Percentiles rank a stretch among this genome's conserved stretches.
Conservation (phyloP, 805 yeast genomes). For the Candida yuanshanica region DNA sequence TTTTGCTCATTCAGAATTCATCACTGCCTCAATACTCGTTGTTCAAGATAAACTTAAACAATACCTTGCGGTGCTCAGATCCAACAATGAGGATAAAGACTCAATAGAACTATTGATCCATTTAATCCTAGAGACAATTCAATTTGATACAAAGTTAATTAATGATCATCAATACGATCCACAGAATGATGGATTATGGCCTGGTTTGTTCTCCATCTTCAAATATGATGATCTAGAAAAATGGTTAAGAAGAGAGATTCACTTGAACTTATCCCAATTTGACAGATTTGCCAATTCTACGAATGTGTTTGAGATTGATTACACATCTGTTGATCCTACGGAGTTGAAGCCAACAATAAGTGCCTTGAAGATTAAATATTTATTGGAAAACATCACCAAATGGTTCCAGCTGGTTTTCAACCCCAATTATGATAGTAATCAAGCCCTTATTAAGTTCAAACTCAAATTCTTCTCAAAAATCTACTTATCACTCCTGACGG, state of each 20-base stretch:
- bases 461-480: constrained; percentile 40
- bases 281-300: constrained; percentile 34
- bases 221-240: constrained; percentile 28
- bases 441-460: constrained; percentile 39
- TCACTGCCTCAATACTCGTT: constrained; percentile 34
- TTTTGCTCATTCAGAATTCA: constrained; percentile 34
- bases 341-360: constrained; percentile 37
- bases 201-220: constrained; percentile 22
- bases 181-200: constrained; percentile 25
- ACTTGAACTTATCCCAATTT: constrained; percentile 39
- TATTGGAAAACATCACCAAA: constrained; percentile 38
- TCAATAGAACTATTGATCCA: constrained; percentile 22
- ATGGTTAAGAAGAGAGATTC: constrained; percentile 45
- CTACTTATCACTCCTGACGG: constrained; percentile 36
- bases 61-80: constrained; percentile 19
- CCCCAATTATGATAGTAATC: constrained; percentile 26
- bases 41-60: constrained; percentile 36
- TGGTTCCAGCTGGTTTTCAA: constrained; percentile 23
- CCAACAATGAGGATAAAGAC: constrained; percentile 18
- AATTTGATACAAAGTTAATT: constrained; percentile 30
- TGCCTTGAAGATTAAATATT: constrained; percentile 35
- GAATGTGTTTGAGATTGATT: constrained; percentile 42
- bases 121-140: constrained; percentile 34
- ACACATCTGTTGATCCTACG: constrained; percentile 28
- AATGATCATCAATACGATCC: constrained; percentile 38